Evolutionary conservation across 2,329 filamentous ascomycete species (phyloP).

Genomic region (Trichocomaceae sp.): DNA sequence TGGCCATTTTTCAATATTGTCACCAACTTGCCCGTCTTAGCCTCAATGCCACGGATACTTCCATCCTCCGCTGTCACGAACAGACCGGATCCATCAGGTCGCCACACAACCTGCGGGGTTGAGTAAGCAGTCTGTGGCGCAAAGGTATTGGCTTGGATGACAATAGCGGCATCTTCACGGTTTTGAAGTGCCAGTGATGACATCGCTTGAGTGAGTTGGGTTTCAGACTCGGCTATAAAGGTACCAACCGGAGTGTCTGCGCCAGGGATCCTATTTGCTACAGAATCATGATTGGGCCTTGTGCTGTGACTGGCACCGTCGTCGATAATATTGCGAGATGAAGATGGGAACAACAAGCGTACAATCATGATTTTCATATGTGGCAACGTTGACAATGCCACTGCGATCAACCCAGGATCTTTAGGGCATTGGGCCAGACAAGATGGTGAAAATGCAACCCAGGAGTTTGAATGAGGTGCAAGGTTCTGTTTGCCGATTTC

Average conservation of each 20-base stretch:
- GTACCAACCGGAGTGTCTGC: not conserved
- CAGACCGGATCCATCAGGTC: constrained; percentile 55
- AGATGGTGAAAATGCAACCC: constrained; percentile 57
- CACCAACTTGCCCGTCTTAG: constrained; percentile 51
- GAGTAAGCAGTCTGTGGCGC: constrained; percentile 60
- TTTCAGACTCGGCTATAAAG: constrained; percentile 21
- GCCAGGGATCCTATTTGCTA: constrained; percentile 15
- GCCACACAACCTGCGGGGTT: constrained; percentile 56
- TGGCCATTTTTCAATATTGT: constrained; percentile 46
- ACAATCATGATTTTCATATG: constrained; percentile 58
- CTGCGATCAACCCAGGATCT: constrained; percentile 49
- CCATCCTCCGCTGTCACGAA: constrained; percentile 63
- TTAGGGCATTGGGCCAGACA: constrained; percentile 51
- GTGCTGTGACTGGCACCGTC: not conserved
- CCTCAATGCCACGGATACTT: constrained; percentile 53
- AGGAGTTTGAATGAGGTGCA: constrained; percentile 57
- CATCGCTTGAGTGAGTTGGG: constrained; percentile 49
- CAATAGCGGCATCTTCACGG: constrained; percentile 54
- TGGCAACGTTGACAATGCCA: constrained; percentile 55
- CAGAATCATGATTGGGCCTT: not conserved
- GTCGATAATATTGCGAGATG: not conserved
- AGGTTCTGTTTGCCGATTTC: constrained; percentile 54
- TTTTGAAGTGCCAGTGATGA: constrained; percentile 48
- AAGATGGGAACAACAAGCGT: constrained; percentile 48
- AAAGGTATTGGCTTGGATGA: constrained; percentile 53